These are phyloP conservation scores for Lactarius sp. DNA, from an alignment of 768 basidiomycete species.

Conservation along the genomic window DNA sequence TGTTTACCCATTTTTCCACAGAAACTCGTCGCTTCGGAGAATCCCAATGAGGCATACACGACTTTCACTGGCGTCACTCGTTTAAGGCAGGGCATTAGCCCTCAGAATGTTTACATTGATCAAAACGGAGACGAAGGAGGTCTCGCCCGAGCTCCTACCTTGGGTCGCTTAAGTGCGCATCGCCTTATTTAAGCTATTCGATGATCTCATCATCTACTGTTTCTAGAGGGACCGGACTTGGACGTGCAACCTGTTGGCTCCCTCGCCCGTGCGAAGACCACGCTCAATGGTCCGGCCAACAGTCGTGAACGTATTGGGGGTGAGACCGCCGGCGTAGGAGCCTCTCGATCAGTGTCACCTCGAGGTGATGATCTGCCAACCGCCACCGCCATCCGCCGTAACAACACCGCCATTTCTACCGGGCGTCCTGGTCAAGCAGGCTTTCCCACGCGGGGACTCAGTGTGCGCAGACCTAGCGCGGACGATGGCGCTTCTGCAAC, in stretches of 20 bases:
- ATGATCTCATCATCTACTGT: not conserved
- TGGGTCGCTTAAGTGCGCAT: constrained; percentile 21
- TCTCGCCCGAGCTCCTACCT: constrained; percentile 44
- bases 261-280: constrained; percentile 59
- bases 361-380: constrained; percentile 1
- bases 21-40: constrained; percentile 82
- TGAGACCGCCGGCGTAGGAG: not conserved
- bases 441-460: constrained; percentile 46
- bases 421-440: constrained; percentile 35
- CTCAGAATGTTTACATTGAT: constrained; percentile 54
- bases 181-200: not conserved
- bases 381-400: constrained; percentile 16
- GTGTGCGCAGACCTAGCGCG: constrained; percentile 39
- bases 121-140: constrained; percentile 35
- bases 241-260: constrained; percentile 12
- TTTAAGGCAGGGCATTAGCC: constrained; percentile 63
- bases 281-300: constrained; percentile 44
- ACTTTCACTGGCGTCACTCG: constrained; percentile 76
- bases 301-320: constrained; percentile 39
- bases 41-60: constrained; percentile 69
- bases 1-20: constrained; percentile 29
- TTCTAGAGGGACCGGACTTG: constrained; percentile 9
- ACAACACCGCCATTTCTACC: constrained; percentile 17
- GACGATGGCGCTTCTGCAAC: constrained; percentile 24
- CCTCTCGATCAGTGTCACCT: constrained; percentile 17